A percentile compares a stretch with the other conserved stretches of the same genome.
phyloP scores from a whole-genome alignment of 352 stramenopile species.

The Thalassiosira exigua region DNA sequence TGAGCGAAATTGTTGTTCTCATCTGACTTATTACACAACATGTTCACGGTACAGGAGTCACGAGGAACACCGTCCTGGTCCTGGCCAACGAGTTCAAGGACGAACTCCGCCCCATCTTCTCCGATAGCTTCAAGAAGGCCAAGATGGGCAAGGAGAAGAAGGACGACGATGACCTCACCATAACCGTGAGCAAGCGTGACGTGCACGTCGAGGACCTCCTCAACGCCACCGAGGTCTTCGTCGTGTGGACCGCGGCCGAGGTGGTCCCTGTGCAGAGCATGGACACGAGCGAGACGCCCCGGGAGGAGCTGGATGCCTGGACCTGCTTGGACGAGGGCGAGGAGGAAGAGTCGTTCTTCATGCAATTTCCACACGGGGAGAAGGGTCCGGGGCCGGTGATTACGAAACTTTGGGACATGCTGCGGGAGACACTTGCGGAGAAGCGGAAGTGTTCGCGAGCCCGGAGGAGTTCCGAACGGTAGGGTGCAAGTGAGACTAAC shows the following conservation, averaged over 20 bases:
- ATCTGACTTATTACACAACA: too few relatives aligned
- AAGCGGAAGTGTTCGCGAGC: slow-evolving; percentile 68
- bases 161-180: slow-evolving; percentile 37
- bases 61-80: slow-evolving; percentile 70
- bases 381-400: slow-evolving; percentile 71
- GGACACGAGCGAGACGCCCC: slow-evolving; percentile 53
- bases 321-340: too few relatives aligned
- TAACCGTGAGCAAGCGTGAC: slow-evolving; percentile 72
- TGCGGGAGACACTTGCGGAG: slow-evolving; percentile 75
- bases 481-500: too few relatives aligned
- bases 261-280: slow-evolving; percentile 74
- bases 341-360: slow-evolving; percentile 59
- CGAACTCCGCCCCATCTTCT: slow-evolving; percentile 69
- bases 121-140: slow-evolving; percentile 51
- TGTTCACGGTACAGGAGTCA: slow-evolving; percentile 58
- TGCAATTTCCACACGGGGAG: slow-evolving; percentile 68
- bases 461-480: slow-evolving; percentile 63
- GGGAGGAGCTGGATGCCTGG: slow-evolving; percentile 26
- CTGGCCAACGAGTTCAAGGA: slow-evolving; percentile 71
- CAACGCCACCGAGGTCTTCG: slow-evolving; percentile 77
- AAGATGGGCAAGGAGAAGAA: too few relatives aligned
- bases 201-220: slow-evolving; percentile 71
- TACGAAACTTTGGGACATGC: slow-evolving; percentile 63
- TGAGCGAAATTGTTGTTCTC: too few relatives aligned
- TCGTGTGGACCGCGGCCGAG: slow-evolving; percentile 80